A percentile compares a stretch with the other conserved stretches of the same genome.
Evolutionary conservation across 768 basidiomycete genomes (phyloP).

Genomic region (Coprinellus aureogranulatus): DNA sequence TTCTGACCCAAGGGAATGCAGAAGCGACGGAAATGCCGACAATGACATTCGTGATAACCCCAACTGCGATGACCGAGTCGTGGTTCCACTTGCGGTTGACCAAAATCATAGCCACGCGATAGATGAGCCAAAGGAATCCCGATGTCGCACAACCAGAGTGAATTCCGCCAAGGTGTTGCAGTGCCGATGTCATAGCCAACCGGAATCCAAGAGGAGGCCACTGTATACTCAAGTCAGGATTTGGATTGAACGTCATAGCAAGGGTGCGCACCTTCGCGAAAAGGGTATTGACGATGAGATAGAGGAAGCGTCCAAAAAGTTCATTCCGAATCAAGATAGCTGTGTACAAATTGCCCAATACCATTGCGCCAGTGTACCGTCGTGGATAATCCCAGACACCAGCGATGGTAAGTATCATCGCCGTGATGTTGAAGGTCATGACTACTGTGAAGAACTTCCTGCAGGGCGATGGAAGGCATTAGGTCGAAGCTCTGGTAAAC

Average conservation of each 20-base stretch:
- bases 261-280: slow-evolving; percentile 66
- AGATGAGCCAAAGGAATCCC: slow-evolving; percentile 71
- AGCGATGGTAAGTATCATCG: slow-evolving; percentile 56
- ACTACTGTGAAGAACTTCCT: slow-evolving; percentile 75
- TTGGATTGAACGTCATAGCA: slow-evolving; percentile 2
- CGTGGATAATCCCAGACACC: slow-evolving; percentile 69
- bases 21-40: slow-evolving; percentile 61
- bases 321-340: slow-evolving; percentile 81
- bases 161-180: slow-evolving; percentile 80
- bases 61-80: slow-evolving; percentile 56
- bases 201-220: slow-evolving; percentile 55
- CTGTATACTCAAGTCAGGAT: slow-evolving; percentile 17
- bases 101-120: slow-evolving; percentile 55
- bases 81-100: slow-evolving; percentile 50
- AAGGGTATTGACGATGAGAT: slow-evolving; percentile 64
- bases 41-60: slow-evolving; percentile 57
- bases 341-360: slow-evolving; percentile 69
- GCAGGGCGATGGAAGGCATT: not conserved
- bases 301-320: slow-evolving; percentile 74
- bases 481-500: not conserved
- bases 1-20: slow-evolving; percentile 78
- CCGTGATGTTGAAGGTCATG: slow-evolving; percentile 58
- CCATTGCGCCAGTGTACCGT: slow-evolving; percentile 65
- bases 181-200: slow-evolving; percentile 67
- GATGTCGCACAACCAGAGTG: slow-evolving; percentile 81